Base-by-base conservation (phyloP, 441 rosid genomes). In the Erodium moschatum region DNA sequence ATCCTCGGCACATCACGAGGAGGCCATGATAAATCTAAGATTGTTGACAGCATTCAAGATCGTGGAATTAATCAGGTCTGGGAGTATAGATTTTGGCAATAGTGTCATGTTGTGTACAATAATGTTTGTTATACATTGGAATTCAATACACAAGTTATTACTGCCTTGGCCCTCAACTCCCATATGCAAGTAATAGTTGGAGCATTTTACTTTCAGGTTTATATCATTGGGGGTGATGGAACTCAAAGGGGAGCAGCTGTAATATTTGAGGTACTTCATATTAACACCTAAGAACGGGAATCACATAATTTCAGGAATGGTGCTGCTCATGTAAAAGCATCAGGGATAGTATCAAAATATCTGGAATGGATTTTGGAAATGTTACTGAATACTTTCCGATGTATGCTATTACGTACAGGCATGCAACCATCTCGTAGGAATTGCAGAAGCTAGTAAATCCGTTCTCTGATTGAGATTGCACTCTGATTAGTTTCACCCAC, bases 181-280 rank as follows among this genome's bases (percentile, higher is more conserved):
- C 63, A 56, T 56, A 9, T 19, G 24, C 18, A 56, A 56, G 63
- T 56, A 56, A 56, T 56, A 19, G 9, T 19, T 56, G 27, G 8
- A 18, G 19, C 24, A 56, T 56, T 56, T 56, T 18, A 56, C 63
- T 56, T 56, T 56, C 63, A 56, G 63, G 63, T 56, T 60, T 92
- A 79, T 79, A 92, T 92, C 58, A 92, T 92, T 46, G 96, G 98
- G 46, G 98, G 98, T 27, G 97, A 92, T 79, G 98, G 98, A 78
- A 87, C 97, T 44, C 98, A 86, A 71, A 83, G 78, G 73, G 98
- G 97, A 31, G 96, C 97, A 71, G 80, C 98, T 10, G 82, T 85
- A 46, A 90, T 92, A 73, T 92, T 77, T 73, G 96, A 92, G 91
- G 98, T 89, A 79, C 27, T 19, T 56, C 24, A 56, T 56, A 19